Base-by-base conservation (phyloP, 2,329 filamentous ascomycete species). In the Aaosphaeria arxii region DNA sequence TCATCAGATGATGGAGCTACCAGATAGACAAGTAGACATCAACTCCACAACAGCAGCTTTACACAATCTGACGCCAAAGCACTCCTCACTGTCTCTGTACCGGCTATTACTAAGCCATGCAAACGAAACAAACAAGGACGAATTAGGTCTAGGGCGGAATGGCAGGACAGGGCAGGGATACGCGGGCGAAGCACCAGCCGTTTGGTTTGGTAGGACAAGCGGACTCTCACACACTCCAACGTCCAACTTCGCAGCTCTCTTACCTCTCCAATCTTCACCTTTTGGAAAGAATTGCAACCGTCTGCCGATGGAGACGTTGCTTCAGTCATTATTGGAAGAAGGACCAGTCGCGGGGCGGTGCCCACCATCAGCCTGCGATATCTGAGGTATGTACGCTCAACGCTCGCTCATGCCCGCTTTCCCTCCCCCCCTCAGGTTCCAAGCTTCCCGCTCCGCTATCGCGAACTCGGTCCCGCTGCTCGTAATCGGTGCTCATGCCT, bases 291-390 rank as follows among this genome's bases (percentile, higher is more conserved):
- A 24, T 24, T 24, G 17, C 17, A 24, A 24, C 17, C 17, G 53
- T 53, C 55, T 59, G 63, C 62, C 58, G 52, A 68, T 69, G 66
- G 66, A 67, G 65, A 64, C 48, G 62, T 53, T 45, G 59, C 61
- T 56, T 59, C 55, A 58, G 53, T 49, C 51, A 58, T 56, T 63
- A 56, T 58, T 67, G 61, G 59, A 67, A 61, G 62, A 55, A 56
- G 65, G 57, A 61, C 54, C 54, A 54, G 65, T 58, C 56, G 64
- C 52, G 60, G 53, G 61, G 62, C 58, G 62, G 65, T 53, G 56
- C 55, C 53, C 53, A 54, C 58, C 56, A 55, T 54, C 56, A 53
- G 56, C 55, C 52, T 50, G 54, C 49, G 54, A 57, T 9, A 9
- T 24, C 7, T 24, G 24, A 51, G 43, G 51, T 57, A 49, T 39